Percentiles rank a stretch among this genome's conserved stretches.
Conservation (phyloP, 352 stramenopile species). For the Globisporangium uncinulatum region DNA sequence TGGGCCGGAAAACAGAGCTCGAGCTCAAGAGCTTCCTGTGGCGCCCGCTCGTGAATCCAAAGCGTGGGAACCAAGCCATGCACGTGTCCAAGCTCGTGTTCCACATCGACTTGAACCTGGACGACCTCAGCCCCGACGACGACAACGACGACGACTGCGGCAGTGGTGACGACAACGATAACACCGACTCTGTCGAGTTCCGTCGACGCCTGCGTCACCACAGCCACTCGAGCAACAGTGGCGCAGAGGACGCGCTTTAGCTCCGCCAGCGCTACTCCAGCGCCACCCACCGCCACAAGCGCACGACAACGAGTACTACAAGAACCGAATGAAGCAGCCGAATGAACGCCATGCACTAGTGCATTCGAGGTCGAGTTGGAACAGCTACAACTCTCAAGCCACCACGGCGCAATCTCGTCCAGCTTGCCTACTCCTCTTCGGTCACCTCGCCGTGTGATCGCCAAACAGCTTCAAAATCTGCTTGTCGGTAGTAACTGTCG, state of each 20-base stretch:
- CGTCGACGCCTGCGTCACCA: background rate
- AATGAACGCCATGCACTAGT: background rate
- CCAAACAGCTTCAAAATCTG: too few relatives aligned
- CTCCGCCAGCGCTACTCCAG: slow-evolving; percentile 7
- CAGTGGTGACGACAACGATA: slow-evolving; percentile 9
- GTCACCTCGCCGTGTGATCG: too few relatives aligned
- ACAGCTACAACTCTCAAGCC: too few relatives aligned
- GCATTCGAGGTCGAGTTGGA: too few relatives aligned
- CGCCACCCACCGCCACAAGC: background rate
- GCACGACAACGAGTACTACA: slow-evolving; percentile 36
- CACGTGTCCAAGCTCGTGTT: slow-evolving; percentile 35
- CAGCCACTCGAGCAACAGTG: slow-evolving; percentile 4
- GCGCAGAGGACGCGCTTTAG: slow-evolving; percentile 2
- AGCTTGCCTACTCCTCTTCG: too few relatives aligned
- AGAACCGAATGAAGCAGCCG: slow-evolving; percentile 31
- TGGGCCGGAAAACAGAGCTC: slow-evolving; percentile 35
- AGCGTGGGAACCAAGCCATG: slow-evolving; percentile 18
- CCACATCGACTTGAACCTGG: slow-evolving; percentile 20
- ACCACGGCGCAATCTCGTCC: too few relatives aligned
- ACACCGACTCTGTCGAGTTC: slow-evolving; percentile 13
- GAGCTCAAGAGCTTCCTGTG: slow-evolving; percentile 53
- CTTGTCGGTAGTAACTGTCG: too few relatives aligned
- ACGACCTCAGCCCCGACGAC: slow-evolving; percentile 16
- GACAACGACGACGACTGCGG: slow-evolving; percentile 16
- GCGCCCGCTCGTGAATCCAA: slow-evolving; percentile 31